Conservation (phyloP, 306 rosid species). For the Glycine soja region DNA sequence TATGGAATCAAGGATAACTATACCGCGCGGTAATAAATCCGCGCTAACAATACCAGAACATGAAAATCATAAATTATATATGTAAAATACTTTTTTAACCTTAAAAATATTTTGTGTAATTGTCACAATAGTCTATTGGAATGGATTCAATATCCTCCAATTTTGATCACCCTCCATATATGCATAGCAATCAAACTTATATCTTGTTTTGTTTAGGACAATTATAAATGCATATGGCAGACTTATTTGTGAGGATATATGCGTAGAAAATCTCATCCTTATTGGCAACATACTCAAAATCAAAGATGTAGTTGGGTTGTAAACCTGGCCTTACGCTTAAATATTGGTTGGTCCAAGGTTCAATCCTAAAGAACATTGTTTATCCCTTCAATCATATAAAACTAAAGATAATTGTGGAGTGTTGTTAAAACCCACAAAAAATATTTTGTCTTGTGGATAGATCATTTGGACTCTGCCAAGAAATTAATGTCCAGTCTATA, state of each 20-base stretch:
- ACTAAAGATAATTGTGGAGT: neutral
- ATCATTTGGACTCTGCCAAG: too few relatives aligned
- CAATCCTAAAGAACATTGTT: neutral
- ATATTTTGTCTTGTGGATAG: too few relatives aligned
- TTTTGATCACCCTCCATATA: neutral
- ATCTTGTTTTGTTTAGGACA: neutral
- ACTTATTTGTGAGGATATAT: neutral
- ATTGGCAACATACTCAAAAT: neutral
- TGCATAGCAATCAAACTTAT: neutral
- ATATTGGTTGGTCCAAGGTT: slow-evolving; percentile 27
- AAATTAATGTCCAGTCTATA: too few relatives aligned
- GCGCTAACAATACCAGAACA: too few relatives aligned
- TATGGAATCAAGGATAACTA: too few relatives aligned
- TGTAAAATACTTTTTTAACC: too few relatives aligned
- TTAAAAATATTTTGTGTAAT: too few relatives aligned
- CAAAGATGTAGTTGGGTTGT: too few relatives aligned
- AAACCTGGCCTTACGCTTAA: neutral
- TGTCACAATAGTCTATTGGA: slow-evolving; percentile 37
- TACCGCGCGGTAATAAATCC: too few relatives aligned
- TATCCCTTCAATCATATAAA: neutral
- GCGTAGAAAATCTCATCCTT: neutral
- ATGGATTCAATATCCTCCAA: neutral
- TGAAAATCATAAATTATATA: too few relatives aligned
- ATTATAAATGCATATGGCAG: neutral
- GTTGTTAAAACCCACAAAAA: too few relatives aligned